Percentiles rank a stretch among this genome's conserved stretches.
These are phyloP conservation scores for Pythium graminicola DNA, from an alignment of 352 stramenopile species.

Conservation along the genomic window DNA sequence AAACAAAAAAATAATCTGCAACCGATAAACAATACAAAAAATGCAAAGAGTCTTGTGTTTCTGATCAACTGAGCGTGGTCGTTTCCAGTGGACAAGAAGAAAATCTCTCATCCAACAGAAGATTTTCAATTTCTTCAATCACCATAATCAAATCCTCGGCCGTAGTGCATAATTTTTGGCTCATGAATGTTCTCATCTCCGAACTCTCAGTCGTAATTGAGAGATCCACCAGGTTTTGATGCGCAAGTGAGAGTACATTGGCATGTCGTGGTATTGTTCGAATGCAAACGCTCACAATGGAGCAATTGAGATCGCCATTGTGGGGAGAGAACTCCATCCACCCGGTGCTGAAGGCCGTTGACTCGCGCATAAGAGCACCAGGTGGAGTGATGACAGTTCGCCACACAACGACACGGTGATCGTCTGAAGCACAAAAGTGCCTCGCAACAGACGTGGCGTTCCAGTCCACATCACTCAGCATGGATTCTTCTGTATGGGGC, in stretches of 20 bases:
- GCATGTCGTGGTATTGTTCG: neutral
- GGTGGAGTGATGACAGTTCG: neutral
- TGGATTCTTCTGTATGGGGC: neutral
- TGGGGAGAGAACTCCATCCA: conserved; percentile 3
- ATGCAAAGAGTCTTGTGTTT: too few relatives aligned
- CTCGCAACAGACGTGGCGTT: neutral
- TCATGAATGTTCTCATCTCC: conserved; percentile 1
- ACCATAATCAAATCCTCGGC: conserved; percentile 9
- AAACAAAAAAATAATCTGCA: too few relatives aligned
- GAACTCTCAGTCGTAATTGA: conserved; percentile 1
- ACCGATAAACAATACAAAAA: too few relatives aligned
- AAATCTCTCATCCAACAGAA: conserved; percentile 5
- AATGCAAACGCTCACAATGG: neutral
- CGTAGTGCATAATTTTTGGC: conserved; percentile 9
- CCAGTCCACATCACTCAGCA: neutral
- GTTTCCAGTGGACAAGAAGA: neutral
- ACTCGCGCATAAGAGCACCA: neutral
- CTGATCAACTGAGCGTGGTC: too few relatives aligned
- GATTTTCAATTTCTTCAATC: conserved; percentile 8
- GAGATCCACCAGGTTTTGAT: conserved; percentile 6
- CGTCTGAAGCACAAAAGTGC: neutral
- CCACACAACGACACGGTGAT: neutral
- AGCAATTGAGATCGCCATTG: neutral
- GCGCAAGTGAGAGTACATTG: neutral
- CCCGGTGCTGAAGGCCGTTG: conserved; percentile 3